Conservation (phyloP, 2,329 filamentous ascomycete species). For the Fusarium floridanum region DNA sequence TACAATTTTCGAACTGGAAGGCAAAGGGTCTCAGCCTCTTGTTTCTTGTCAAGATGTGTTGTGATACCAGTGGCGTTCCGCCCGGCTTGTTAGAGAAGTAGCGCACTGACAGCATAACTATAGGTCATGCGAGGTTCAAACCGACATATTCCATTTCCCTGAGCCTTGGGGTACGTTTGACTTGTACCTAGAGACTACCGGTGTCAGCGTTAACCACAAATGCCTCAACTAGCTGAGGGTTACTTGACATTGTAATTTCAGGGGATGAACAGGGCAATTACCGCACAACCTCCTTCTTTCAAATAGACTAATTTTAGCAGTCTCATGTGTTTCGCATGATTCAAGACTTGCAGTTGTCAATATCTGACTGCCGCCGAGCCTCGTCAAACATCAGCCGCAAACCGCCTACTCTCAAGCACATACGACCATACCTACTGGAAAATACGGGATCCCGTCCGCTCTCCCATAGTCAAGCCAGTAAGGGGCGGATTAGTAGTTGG, state of each 20-base stretch:
- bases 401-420: neutral
- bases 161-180: neutral
- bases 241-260: too few relatives aligned
- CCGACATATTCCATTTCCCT: accelerated
- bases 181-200: neutral
- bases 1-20: neutral
- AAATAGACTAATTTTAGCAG: neutral
- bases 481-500: neutral
- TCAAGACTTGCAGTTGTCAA: neutral
- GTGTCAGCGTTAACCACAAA: neutral
- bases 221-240: too few relatives aligned
- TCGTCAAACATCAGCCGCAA: neutral
- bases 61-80: neutral
- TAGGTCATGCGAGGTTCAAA: neutral
- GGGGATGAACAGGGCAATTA: too few relatives aligned
- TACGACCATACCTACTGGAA: neutral
- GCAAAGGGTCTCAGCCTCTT: neutral
- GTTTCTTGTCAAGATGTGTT: neutral
- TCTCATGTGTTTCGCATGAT: neutral
- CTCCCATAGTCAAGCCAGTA: neutral
- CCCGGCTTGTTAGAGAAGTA: neutral
- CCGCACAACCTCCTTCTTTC: neutral
- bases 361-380: neutral
- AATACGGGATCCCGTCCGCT: neutral
- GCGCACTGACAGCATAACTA: neutral